Percentiles rank a stretch among this genome's conserved stretches.
These are phyloP conservation scores for Alternaria solani DNA, from an alignment of 2,329 filamentous ascomycete species.

Conservation along the genomic window DNA sequence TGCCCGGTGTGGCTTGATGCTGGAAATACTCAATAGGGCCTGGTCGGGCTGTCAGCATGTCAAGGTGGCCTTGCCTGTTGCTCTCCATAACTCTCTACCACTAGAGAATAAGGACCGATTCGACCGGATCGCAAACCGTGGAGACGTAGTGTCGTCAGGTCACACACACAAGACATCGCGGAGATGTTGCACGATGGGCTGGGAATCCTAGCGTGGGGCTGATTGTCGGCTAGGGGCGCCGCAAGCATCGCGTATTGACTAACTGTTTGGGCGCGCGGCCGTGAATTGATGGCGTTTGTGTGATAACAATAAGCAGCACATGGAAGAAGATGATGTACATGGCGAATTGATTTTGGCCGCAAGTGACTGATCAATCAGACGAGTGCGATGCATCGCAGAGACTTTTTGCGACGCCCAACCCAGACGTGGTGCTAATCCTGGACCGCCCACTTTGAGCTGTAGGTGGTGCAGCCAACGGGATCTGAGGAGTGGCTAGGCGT, in stretches of 20 bases:
- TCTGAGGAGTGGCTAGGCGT: conserved; percentile 23
- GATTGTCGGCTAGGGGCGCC: conserved; percentile 35
- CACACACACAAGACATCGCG: conserved; percentile 29
- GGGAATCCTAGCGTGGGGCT: conserved; percentile 39
- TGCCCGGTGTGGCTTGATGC: conserved; percentile 38
- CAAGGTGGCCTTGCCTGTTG: conserved; percentile 15
- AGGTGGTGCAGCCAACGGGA: conserved; percentile 37
- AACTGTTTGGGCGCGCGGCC: conserved; percentile 33
- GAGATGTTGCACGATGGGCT: conserved; percentile 29
- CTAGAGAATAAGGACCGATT: conserved; percentile 7
- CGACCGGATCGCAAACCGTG: conserved; percentile 8
- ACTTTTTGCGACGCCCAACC: background rate
- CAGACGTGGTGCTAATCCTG: conserved; percentile 32
- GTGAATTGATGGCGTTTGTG: conserved; percentile 40
- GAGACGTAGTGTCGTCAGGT: conserved; percentile 24
- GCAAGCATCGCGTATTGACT: conserved; percentile 37
- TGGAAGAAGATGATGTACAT: conserved; percentile 26
- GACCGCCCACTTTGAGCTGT: conserved; percentile 31
- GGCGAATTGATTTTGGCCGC: conserved; percentile 34
- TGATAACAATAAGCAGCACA: conserved; percentile 39
- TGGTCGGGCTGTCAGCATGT: conserved; percentile 21
- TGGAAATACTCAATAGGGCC: conserved; percentile 38
- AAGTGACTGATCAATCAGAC: conserved; percentile 33
- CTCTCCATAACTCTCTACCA: conserved; percentile 16
- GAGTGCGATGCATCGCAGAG: conserved; percentile 28